Evolutionary conservation across 164 flowering plant genomes (phyloP).

Genomic region (Annona squamosa): DNA sequence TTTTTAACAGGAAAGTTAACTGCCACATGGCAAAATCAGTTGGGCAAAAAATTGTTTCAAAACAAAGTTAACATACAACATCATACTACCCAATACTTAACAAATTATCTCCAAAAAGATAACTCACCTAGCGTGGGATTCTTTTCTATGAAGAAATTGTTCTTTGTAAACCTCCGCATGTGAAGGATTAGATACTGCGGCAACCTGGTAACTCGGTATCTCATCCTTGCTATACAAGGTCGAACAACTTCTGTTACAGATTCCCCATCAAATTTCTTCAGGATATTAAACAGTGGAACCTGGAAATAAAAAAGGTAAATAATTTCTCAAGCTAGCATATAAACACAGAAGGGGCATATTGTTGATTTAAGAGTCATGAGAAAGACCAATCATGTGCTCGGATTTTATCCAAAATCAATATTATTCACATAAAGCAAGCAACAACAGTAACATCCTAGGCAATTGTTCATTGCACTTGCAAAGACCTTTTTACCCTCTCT

Average conservation of each 20-base stretch:
- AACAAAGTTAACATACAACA: neutral
- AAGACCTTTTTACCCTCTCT: no score
- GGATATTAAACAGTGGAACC: slow-evolving; percentile 90
- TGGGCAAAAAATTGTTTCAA: slow-evolving; percentile 1
- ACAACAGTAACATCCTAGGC: no score
- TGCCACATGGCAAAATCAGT: slow-evolving; percentile 21
- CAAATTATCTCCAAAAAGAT: neutral
- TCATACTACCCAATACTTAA: neutral
- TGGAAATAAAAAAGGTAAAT: slow-evolving; percentile 14
- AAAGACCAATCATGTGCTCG: neutral
- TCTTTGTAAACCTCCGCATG: slow-evolving; percentile 94
- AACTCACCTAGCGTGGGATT: slow-evolving; percentile 93
- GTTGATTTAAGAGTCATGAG: neutral
- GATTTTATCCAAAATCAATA: neutral
- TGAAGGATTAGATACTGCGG: slow-evolving; percentile 90
- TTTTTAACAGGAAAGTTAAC: slow-evolving; percentile 98
- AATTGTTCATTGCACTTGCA: no score
- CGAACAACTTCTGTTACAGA: slow-evolving; percentile 89
- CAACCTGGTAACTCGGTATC: slow-evolving; percentile 77
- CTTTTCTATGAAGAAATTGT: slow-evolving; percentile 90
- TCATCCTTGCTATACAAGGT: slow-evolving; percentile 90
- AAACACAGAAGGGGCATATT: neutral
- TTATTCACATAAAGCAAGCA: no score
- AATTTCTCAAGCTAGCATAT: neutral
- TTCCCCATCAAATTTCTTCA: slow-evolving; percentile 97